phyloP scores from a whole-genome alignment of 2,329 filamentous ascomycete species.

The Xylariales sp. region DNA sequence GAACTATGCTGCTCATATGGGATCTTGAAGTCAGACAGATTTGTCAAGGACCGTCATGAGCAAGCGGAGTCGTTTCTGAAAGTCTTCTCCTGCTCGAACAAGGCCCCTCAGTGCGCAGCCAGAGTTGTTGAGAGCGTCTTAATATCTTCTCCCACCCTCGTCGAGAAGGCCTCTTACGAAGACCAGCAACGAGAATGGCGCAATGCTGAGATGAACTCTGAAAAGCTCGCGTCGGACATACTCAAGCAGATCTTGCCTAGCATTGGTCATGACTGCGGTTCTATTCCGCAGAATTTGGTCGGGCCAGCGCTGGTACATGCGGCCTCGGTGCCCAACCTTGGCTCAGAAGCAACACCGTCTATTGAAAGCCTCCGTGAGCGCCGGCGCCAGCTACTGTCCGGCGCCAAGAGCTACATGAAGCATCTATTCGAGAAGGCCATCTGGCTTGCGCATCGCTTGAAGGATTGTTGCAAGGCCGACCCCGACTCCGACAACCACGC shows the following conservation, averaged over 20 bases:
- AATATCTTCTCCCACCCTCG: conserved; percentile 20
- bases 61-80: conserved; percentile 28
- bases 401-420: not conserved
- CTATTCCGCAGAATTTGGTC: not conserved
- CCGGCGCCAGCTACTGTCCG: not conserved
- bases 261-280: not conserved
- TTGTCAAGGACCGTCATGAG: conserved; percentile 29
- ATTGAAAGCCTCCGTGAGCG: not conserved
- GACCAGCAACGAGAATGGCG: conserved; percentile 25
- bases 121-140: conserved; percentile 19
- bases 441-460: conserved; percentile 6
- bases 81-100: conserved; percentile 27
- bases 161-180: conserved; percentile 22
- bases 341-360: not conserved
- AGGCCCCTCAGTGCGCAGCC: conserved; percentile 15
- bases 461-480: not conserved
- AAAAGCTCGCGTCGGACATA: conserved; percentile 9
- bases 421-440: conserved; percentile 4
- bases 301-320: conserved; percentile 8
- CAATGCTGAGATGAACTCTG: conserved; percentile 22
- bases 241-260: conserved; percentile 3
- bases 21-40: conserved; percentile 28
- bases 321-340: conserved; percentile 12
- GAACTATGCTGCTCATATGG: conserved; percentile 30
- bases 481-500: not conserved